These are phyloP conservation scores for Populus hybrid DNA, from an alignment of 441 rosid species.

Conservation along the genomic window DNA sequence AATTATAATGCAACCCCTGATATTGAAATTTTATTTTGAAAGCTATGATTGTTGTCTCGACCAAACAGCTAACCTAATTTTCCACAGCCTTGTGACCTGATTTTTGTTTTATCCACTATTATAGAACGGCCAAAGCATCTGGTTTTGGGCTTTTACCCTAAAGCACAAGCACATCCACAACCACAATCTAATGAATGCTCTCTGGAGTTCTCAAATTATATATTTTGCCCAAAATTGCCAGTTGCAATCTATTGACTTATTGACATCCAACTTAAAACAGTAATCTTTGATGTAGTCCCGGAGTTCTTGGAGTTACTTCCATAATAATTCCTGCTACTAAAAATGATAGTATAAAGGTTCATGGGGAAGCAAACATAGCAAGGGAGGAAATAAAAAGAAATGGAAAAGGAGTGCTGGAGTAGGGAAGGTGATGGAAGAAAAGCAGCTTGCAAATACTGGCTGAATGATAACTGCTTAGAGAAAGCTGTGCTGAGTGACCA, in stretches of 20 bases:
- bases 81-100: neutral
- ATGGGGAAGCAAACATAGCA: neutral
- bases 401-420: neutral
- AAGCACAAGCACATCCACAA: neutral
- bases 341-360: neutral
- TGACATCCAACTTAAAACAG: neutral
- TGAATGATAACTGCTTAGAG: neutral
- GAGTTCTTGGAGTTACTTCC: neutral
- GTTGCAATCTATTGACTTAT: neutral
- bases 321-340: neutral
- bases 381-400: neutral
- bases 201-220: neutral
- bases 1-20: neutral
- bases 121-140: neutral
- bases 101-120: neutral
- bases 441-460: neutral
- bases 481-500: neutral
- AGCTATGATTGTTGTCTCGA: neutral
- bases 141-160: neutral
- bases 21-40: neutral
- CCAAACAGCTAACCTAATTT: conserved; percentile 5
- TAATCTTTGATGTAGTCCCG: neutral
- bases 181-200: neutral
- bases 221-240: neutral
- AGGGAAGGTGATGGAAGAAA: neutral